Base-by-base conservation (phyloP, 768 basidiomycete species). In the Rossbeevera mucosa region DNA sequence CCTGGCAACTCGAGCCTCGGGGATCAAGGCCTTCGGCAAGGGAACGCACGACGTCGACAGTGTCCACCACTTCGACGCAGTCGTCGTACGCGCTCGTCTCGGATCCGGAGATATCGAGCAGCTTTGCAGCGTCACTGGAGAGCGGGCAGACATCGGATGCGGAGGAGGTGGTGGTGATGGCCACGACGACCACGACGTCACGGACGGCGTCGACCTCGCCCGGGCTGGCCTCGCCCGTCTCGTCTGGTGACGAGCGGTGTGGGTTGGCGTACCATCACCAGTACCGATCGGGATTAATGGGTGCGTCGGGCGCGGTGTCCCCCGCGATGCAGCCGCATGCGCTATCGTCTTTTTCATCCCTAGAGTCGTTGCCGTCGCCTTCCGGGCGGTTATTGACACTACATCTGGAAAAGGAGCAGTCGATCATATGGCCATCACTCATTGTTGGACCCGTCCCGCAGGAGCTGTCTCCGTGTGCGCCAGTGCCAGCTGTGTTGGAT, bases 1-100 rank as follows among this genome's bases (percentile, higher is more conserved):
- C n/a, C n/a, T 91, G 89, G 89, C 86, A 90, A 64, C 80, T 91
- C 18, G 89, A 91, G 64, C 81, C 85, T n/a, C 80, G 78, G 29
- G 69, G 70, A 13, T 74, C 79, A 20, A 62, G 68, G 7, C 71
- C 77, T 38, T 78, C 81, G 0, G 73, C 75, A 14, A 75, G 89
- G 60, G 87, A 85, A 53, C 83, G 88, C 18, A 91, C 89, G 0
- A 83, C 81, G 3, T 89, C 88, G 13, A 82, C 85, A 13, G 73
- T 83, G 6, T 90, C 88, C 8, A 87, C 86, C 2, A 72, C 83
- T 0, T 90, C 88, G 4, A 86, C 86, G 0, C 86, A 81, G 25
- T 91, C 89, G 18, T 91, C 89, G 0, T 91, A 83, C 59, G 88
- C 89, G 4, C 77, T 89, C 51, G 76, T 91, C 8, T 90, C 89